phyloP scores from a whole-genome alignment of 2,329 filamentous ascomycete species.

The Ascosphaera apis region DNA sequence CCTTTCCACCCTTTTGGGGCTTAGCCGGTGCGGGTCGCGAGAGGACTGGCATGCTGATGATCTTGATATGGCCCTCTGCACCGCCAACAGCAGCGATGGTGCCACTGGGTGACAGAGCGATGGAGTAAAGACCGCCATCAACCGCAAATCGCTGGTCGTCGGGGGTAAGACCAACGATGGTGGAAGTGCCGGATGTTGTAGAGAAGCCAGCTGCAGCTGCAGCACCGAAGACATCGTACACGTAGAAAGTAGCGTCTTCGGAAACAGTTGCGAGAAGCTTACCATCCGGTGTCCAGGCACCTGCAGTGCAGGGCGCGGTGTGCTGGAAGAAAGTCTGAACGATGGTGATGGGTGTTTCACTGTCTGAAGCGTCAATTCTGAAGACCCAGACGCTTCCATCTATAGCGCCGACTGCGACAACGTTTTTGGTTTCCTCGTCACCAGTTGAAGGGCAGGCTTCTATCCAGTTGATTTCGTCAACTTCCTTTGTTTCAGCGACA shows the following conservation, averaged over 20 bases:
- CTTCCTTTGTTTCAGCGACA: constrained; percentile 61
- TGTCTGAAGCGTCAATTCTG: constrained; percentile 47
- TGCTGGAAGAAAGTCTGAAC: constrained; percentile 85
- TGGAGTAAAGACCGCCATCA: constrained; percentile 73
- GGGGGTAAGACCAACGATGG: constrained; percentile 54
- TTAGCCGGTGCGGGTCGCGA: constrained; percentile 23
- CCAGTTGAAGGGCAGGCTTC: constrained; percentile 43
- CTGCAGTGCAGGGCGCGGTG: constrained; percentile 65
- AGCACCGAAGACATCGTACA: constrained; percentile 75
- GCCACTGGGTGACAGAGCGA: constrained; percentile 61
- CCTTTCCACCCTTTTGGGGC: constrained; percentile 22
- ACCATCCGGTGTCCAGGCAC: constrained; percentile 75
- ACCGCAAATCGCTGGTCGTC: constrained; percentile 79
- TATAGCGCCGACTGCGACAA: constrained; percentile 64
- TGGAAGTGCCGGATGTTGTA: constrained; percentile 31
- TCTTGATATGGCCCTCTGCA: constrained; percentile 62
- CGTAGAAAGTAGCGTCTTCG: constrained; percentile 71
- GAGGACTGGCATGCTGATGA: constrained; percentile 59
- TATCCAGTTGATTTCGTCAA: constrained; percentile 90
- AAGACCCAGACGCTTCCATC: constrained; percentile 96
- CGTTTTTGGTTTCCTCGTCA: constrained; percentile 41
- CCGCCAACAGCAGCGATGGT: constrained; percentile 69
- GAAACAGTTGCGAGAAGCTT: constrained; percentile 67
- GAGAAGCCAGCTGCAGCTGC: constrained; percentile 42
- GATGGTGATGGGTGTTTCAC: constrained; percentile 45